These are phyloP conservation scores for Cryphonectria carpinicola DNA, from an alignment of 2,329 filamentous ascomycete species.

Conservation along the genomic window DNA sequence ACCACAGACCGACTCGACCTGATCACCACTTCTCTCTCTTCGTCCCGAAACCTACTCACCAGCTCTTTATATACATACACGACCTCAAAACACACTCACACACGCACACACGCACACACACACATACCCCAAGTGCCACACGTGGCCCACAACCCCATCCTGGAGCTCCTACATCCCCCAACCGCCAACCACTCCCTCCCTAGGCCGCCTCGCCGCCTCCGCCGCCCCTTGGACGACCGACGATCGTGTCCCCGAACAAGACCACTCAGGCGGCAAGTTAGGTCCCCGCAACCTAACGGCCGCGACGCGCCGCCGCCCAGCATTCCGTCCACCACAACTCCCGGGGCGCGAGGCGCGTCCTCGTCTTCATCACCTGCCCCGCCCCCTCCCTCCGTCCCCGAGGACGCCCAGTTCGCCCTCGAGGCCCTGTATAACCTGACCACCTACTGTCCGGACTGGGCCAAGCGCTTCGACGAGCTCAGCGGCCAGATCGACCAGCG, in stretches of 20 bases:
- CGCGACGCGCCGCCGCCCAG: constrained; percentile 26
- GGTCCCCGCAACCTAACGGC: constrained; percentile 29
- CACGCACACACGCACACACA: neutral
- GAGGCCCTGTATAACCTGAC: constrained; percentile 61
- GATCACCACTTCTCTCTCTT: neutral
- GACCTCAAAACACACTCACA: neutral
- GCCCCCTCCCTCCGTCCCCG: constrained; percentile 21
- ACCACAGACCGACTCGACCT: neutral
- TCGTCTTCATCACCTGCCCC: constrained; percentile 9
- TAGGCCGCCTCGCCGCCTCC: neutral
- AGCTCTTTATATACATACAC: neutral
- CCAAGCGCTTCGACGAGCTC: constrained; percentile 61
- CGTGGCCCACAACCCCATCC: neutral
- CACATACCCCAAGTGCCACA: neutral
- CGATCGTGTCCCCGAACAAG: constrained; percentile 2
- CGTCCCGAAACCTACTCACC: neutral
- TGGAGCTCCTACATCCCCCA: constrained; percentile 11
- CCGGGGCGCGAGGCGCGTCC: constrained; percentile 20
- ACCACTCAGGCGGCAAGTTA: constrained; percentile 26
- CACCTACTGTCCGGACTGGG: constrained; percentile 63
- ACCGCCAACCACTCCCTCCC: neutral
- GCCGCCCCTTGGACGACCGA: constrained; percentile 8
- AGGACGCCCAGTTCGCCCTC: constrained; percentile 45
- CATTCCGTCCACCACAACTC: constrained; percentile 26
- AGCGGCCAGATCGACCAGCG: constrained; percentile 64